phyloP scores from a whole-genome alignment of 495 filamentous ascomycete genomes.

The Xylaria sp. region DNA sequence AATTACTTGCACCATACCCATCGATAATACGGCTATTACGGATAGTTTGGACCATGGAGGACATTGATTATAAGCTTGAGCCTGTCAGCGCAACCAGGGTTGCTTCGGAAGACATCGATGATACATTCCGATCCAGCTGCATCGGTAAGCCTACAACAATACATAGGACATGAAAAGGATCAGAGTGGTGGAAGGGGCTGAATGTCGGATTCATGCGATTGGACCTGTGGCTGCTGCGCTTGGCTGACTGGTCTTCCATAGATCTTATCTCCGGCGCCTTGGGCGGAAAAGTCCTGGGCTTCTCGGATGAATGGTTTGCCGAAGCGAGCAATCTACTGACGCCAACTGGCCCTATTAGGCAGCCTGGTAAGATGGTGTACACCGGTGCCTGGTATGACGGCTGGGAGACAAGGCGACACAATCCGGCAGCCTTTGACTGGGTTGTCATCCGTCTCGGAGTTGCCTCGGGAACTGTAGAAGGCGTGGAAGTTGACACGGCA shows the following conservation, averaged over 20 bases:
- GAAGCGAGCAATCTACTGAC: slow-evolving; percentile 80
- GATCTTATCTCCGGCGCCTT: slow-evolving; percentile 80
- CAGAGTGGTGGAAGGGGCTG: not conserved
- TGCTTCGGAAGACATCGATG: slow-evolving; percentile 68
- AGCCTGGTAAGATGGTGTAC: slow-evolving; percentile 82
- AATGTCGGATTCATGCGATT: not conserved
- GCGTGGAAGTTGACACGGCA: slow-evolving; percentile 85
- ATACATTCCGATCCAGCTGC: slow-evolving; percentile 70
- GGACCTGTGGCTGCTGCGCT: not conserved
- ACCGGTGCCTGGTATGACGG: slow-evolving; percentile 95
- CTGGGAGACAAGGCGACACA: slow-evolving; percentile 93
- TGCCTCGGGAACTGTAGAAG: slow-evolving; percentile 74
- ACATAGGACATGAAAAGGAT: not conserved
- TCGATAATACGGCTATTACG: not conserved
- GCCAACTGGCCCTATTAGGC: slow-evolving; percentile 74
- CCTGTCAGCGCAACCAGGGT: slow-evolving; percentile 55
- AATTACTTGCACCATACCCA: not conserved
- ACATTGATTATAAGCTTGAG: slow-evolving; percentile 54
- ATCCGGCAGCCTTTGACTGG: slow-evolving; percentile 80
- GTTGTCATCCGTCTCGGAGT: slow-evolving; percentile 83
- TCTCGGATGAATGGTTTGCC: slow-evolving; percentile 91
- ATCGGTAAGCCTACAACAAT: slow-evolving; percentile 62
- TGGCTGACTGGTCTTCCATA: slow-evolving; percentile 40
- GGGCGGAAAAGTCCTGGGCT: slow-evolving; percentile 74
- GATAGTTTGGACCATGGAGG: slow-evolving; percentile 29